Evolutionary conservation across 805 yeast genomes (phyloP), one percentile per base, ranked within the genome.

Genomic region (Wickerhamia fluorescens): DNA sequence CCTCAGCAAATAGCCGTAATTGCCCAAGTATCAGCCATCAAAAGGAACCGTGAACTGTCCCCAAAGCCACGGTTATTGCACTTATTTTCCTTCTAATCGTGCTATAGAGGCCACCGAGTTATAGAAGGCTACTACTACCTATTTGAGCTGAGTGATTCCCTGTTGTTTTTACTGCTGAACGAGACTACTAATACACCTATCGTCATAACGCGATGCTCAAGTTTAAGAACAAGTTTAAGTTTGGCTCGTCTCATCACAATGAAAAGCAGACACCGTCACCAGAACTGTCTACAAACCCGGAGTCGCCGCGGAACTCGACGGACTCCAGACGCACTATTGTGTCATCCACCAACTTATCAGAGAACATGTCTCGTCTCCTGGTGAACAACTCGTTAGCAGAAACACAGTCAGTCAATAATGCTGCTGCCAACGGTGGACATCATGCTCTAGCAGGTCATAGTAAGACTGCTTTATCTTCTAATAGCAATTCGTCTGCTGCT

Each of bases 201-300:
- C n/a, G n/a, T n/a, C n/a, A n/a, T n/a, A n/a, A n/a, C n/a, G n/a
- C n/a, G n/a, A 50, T 51, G 56, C 42, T 51, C 27, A 50, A 48
- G 36, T 48, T 51, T 44, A 51, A 50, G 27, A 51, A 49, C 40
- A 51, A 47, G 37, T 50, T 51, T 41, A 48, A 47, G 39, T 51
- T 51, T 32, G 53, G 53, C 16, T 24, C 49, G 7, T 36, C 53
- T 20, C 24, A 16, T 17, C 23, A 27, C 5, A 27, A 12, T 7
- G 15, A 15, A 9, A 27, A 24, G 11, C 29, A 30, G 9, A 19
- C 29, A 6, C 11, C 27, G 20, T 29, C 36, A 5, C 35, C 36
- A 8, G 32, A 28, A 6, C 16, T 27, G 6, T 21, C 32, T 10
- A 13, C 35, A 4, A 27, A 35, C 9, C 24, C 35, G 11, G 31